These are phyloP conservation scores for Neonectria punicea DNA, from an alignment of 2,329 filamentous ascomycete species.

Conservation along the genomic window DNA sequence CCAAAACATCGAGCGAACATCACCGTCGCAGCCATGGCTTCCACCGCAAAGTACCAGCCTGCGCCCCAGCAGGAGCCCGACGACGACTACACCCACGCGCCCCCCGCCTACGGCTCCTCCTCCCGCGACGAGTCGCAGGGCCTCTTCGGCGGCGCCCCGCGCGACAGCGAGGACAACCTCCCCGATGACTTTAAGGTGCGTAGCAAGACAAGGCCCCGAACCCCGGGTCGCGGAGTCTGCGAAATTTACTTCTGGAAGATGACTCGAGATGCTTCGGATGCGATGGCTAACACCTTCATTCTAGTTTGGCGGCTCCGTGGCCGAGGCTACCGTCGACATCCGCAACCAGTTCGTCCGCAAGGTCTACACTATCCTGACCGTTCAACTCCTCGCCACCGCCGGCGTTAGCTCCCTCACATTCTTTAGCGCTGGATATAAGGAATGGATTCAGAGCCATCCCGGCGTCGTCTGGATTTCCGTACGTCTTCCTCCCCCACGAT, in stretches of 20 bases:
- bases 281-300: constrained; percentile 26
- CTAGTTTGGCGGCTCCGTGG: constrained; percentile 90
- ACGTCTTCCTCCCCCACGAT: constrained; percentile 44
- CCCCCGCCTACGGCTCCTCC: constrained; percentile 79
- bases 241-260: background rate
- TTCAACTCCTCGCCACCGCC: constrained; percentile 88
- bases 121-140: constrained; percentile 64
- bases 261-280: background rate
- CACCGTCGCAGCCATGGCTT: constrained; percentile 66
- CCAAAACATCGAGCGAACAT: background rate
- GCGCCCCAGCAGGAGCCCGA: constrained; percentile 86
- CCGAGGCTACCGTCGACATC: constrained; percentile 94
- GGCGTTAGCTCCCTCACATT: constrained; percentile 86
- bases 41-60: constrained; percentile 82
- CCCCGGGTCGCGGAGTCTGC: background rate
- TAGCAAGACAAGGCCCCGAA: background rate
- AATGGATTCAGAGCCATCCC: constrained; percentile 86
- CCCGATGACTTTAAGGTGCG: constrained; percentile 95
- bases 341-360: constrained; percentile 97
- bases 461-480: constrained; percentile 88
- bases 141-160: constrained; percentile 74
- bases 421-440: constrained; percentile 80
- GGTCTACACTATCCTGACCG: constrained; percentile 97
- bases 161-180: constrained; percentile 87
- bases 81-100: constrained; percentile 80